Conservation (phyloP, 495 filamentous ascomycete species). For the Penicillium paxilli region DNA sequence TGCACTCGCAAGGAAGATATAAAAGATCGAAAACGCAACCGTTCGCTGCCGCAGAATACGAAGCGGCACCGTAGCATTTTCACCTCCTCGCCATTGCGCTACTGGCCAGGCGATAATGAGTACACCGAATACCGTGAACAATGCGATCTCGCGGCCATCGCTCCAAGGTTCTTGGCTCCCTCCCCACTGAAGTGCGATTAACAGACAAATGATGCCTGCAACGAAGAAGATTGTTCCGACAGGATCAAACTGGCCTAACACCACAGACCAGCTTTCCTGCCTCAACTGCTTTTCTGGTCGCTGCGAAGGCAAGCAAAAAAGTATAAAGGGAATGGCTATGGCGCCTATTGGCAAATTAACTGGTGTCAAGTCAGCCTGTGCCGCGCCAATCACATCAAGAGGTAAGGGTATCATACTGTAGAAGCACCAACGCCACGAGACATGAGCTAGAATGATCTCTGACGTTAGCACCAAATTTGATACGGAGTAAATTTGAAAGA, state of each 20-base stretch:
- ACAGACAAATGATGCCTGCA: slow-evolving; percentile 35
- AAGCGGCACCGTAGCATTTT: slow-evolving; percentile 34
- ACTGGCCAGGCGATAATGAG: slow-evolving; percentile 17
- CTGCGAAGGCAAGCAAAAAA: neutral
- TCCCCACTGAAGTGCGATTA: slow-evolving; percentile 47
- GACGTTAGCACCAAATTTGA: too few species aligned
- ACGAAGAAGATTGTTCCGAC: slow-evolving; percentile 30
- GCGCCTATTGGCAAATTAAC: slow-evolving; percentile 52
- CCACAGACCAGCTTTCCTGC: neutral
- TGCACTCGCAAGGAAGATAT: slow-evolving; percentile 9
- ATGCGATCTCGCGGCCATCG: slow-evolving; percentile 32
- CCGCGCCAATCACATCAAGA: too few species aligned
- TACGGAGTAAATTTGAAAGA: too few species aligned
- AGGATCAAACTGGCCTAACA: slow-evolving; percentile 27
- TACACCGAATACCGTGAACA: slow-evolving; percentile 34
- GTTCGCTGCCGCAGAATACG: slow-evolving; percentile 34
- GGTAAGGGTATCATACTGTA: too few species aligned
- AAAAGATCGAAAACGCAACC: slow-evolving; percentile 12
- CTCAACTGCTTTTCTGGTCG: too few species aligned
- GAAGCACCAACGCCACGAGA: slow-evolving; percentile 57
- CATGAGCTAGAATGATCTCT: too few species aligned
- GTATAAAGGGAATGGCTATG: slow-evolving; percentile 19
- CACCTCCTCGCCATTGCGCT: slow-evolving; percentile 21
- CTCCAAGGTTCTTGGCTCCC: slow-evolving; percentile 39
- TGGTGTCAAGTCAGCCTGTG: too few species aligned